Evolutionary conservation across 768 basidiomycete species (phyloP).

Genomic region (Pholiota microspora): DNA sequence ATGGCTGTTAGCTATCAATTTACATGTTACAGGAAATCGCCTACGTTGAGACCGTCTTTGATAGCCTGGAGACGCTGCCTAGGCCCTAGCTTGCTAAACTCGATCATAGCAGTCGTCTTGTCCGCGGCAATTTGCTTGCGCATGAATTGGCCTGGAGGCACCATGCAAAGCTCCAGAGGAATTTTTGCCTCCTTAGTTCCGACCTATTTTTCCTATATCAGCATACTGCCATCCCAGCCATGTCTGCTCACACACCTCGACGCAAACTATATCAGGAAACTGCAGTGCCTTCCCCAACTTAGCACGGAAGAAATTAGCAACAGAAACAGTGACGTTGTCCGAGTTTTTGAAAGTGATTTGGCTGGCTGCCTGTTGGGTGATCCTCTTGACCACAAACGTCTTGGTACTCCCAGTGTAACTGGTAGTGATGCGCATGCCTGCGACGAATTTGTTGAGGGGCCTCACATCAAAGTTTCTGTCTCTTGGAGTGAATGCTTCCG

Average conservation of each 20-base stretch:
- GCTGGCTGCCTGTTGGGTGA: slow-evolving; percentile 52
- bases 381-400: slow-evolving; percentile 42
- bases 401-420: slow-evolving; percentile 12
- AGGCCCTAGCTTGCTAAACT: slow-evolving; percentile 68
- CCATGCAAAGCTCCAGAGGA: slow-evolving; percentile 66
- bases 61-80: slow-evolving; percentile 44
- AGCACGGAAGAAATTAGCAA: slow-evolving; percentile 55
- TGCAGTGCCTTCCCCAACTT: slow-evolving; percentile 47
- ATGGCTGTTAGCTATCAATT: slow-evolving; percentile 17
- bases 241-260: slow-evolving; percentile 46
- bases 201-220: slow-evolving; percentile 37
- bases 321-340: slow-evolving; percentile 50
- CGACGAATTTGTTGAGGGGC: slow-evolving; percentile 34
- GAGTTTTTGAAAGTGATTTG: slow-evolving; percentile 47
- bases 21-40: neutral
- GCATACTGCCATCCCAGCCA: neutral
- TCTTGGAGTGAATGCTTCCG: too few species aligned
- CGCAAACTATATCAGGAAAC: slow-evolving; percentile 61
- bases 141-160: slow-evolving; percentile 69
- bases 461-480: slow-evolving; percentile 59
- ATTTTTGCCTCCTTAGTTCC: slow-evolving; percentile 56
- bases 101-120: slow-evolving; percentile 62
- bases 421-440: slow-evolving; percentile 26
- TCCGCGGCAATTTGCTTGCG: slow-evolving; percentile 69
- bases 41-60: slow-evolving; percentile 16